phyloP scores from a whole-genome alignment of 2,329 filamentous ascomycete species.

The Dactylellina drechsleri region DNA sequence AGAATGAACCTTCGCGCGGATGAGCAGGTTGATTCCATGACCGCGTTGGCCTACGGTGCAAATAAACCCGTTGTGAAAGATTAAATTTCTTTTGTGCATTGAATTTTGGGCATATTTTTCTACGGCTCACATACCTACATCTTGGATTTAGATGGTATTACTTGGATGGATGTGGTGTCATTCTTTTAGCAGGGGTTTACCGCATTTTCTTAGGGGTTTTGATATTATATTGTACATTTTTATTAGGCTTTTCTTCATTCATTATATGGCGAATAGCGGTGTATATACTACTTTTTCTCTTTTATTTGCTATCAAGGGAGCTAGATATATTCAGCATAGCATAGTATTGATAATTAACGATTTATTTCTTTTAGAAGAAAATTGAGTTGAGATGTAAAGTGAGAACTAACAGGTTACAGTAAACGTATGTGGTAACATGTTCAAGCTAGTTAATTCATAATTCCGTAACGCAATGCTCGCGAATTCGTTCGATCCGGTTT shows the following conservation, averaged over 20 bases:
- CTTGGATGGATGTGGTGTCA: background rate
- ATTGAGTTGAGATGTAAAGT: background rate
- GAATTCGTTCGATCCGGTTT: too few relatives aligned
- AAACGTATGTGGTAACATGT: too few relatives aligned
- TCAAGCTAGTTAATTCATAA: too few relatives aligned
- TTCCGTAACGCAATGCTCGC: too few relatives aligned
- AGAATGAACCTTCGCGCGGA: constrained; percentile 9
- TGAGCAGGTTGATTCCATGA: constrained; percentile 29
- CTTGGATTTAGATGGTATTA: background rate
- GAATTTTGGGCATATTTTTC: constrained; percentile 1
- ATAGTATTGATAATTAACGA: constrained; percentile 19
- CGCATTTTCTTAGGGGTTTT: background rate
- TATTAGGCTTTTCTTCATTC: constrained; percentile 4
- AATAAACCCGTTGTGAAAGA: constrained; percentile 10
- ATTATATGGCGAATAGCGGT: constrained; percentile 10
- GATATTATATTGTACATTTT: constrained; percentile 6
- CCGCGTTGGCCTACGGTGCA: constrained; percentile 30
- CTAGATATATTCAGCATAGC: constrained; percentile 12
- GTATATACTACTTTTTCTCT: constrained; percentile 12
- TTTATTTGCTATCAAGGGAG: constrained; percentile 6
- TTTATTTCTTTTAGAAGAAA: background rate
- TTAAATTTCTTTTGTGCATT: background rate
- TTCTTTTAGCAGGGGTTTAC: background rate
- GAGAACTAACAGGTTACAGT: too few relatives aligned
- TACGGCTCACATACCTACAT: background rate